Evolutionary conservation across 768 basidiomycete species (phyloP).

Genomic region (Suillus cothurnatus): DNA sequence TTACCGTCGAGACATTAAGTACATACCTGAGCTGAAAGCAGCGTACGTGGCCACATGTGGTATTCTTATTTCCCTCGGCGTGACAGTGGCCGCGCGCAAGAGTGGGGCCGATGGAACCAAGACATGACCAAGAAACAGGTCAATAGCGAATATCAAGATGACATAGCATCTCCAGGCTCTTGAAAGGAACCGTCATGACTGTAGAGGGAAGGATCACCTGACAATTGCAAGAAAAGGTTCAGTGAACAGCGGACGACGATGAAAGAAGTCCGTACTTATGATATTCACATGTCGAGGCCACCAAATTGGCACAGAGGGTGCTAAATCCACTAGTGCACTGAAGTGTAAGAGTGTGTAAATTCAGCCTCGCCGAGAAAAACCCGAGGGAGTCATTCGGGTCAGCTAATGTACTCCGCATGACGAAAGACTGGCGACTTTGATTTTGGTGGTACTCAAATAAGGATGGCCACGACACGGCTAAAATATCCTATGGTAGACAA

Average conservation of each 20-base stretch:
- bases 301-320: background rate
- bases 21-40: background rate
- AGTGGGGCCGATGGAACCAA: too few relatives aligned
- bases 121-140: background rate
- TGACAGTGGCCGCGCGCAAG: background rate
- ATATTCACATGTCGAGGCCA: background rate
- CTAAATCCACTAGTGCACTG: too few relatives aligned
- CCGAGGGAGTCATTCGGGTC: background rate
- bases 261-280: background rate
- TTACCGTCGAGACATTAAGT: background rate
- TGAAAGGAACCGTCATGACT: background rate
- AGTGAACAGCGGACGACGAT: background rate
- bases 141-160: background rate
- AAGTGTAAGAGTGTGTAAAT: background rate
- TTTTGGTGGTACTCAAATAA: background rate
- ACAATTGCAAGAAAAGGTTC: background rate
- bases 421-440: background rate
- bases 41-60: background rate
- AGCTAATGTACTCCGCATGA: background rate
- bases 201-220: background rate
- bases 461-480: background rate
- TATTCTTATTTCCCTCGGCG: background rate
- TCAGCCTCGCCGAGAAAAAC: background rate
- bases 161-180: background rate
- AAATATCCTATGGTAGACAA: background rate